Conservation (phyloP, 805 yeast species). For the Cyberlindnera euphorbiae region DNA sequence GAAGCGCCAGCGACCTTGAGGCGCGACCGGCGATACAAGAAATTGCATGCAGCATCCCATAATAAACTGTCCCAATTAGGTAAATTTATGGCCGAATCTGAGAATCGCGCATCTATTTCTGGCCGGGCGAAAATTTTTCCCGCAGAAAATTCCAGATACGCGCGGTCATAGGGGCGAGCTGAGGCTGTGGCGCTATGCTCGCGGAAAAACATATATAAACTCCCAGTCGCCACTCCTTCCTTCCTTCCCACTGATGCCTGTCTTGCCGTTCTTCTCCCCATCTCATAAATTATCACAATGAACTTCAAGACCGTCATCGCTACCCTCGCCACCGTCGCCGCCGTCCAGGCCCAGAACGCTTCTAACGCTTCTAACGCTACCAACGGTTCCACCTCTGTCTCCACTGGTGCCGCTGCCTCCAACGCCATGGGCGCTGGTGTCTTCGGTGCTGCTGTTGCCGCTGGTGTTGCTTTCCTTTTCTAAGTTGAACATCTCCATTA, state of each 20-base stretch:
- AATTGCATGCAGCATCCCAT: constrained; percentile 1
- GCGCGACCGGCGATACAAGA: too few species aligned
- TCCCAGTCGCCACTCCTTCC: constrained; percentile 1
- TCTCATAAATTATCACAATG: constrained; percentile 37
- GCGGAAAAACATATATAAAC: constrained; percentile 11
- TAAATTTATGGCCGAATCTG: constrained; percentile 7
- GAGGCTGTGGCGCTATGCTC: constrained; percentile 8
- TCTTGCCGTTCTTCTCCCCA: constrained; percentile 3
- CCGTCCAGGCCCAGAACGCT: constrained; percentile 58
- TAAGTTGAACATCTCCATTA: constrained; percentile 25
- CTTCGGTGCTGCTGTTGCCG: constrained; percentile 81
- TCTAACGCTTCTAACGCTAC: constrained; percentile 33
- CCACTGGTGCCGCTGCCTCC: constrained; percentile 47
- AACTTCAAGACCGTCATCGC: constrained; percentile 67
- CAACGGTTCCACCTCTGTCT: constrained; percentile 38
- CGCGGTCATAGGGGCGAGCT: constrained; percentile 1
- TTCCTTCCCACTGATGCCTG: background rate
- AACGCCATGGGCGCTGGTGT: constrained; percentile 66
- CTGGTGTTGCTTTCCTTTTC: constrained; percentile 60
- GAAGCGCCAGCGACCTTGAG: too few species aligned
- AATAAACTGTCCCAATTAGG: constrained; percentile 1
- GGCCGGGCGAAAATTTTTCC: constrained; percentile 4
- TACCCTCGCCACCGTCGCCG: constrained; percentile 66
- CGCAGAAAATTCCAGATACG: constrained; percentile 15
- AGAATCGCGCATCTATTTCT: constrained; percentile 7